A percentile compares a stretch with the other conserved stretches of the same genome.
phyloP scores from a whole-genome alignment of 139 green algal species.

The Closterium sp. region DNA sequence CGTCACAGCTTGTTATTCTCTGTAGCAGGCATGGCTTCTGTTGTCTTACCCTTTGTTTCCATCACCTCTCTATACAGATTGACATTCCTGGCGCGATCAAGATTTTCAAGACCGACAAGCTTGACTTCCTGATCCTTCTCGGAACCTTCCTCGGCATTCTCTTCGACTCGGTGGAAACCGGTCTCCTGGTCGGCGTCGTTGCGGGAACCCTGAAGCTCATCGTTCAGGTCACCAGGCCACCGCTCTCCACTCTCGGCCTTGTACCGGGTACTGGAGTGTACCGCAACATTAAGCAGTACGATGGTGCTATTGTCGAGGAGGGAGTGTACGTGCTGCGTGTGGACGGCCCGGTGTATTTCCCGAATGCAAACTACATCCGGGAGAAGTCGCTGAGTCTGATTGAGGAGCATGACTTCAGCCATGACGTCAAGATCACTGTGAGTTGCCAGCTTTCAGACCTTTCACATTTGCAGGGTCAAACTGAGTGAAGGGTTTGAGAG shows the following conservation, averaged over 20 bases:
- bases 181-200: constrained; percentile 9
- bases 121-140: constrained; percentile 37
- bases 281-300: constrained; percentile 79
- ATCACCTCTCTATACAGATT: constrained; percentile 10
- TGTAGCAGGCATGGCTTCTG: not conserved
- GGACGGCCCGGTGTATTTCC: constrained; percentile 67
- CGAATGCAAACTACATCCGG: constrained; percentile 71
- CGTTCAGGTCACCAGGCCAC: constrained; percentile 57
- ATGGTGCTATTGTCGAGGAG: constrained; percentile 55
- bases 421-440: constrained; percentile 1
- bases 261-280: constrained; percentile 65
- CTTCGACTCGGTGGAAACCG: constrained; percentile 24
- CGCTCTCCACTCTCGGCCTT: constrained; percentile 74
- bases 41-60: not conserved
- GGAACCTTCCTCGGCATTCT: constrained; percentile 42
- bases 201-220: constrained; percentile 8
- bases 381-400: constrained; percentile 26
- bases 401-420: not conserved
- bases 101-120: constrained; percentile 44
- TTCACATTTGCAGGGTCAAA: too few relatives aligned
- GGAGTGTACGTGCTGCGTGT: constrained; percentile 70
- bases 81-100: constrained; percentile 16
- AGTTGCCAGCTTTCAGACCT: not conserved
- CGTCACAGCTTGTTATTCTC: too few relatives aligned
- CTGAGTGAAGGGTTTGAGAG: too few relatives aligned